Evolutionary conservation across 176 grass and related monocot species (phyloP).

Genomic region (Areca catechu): DNA sequence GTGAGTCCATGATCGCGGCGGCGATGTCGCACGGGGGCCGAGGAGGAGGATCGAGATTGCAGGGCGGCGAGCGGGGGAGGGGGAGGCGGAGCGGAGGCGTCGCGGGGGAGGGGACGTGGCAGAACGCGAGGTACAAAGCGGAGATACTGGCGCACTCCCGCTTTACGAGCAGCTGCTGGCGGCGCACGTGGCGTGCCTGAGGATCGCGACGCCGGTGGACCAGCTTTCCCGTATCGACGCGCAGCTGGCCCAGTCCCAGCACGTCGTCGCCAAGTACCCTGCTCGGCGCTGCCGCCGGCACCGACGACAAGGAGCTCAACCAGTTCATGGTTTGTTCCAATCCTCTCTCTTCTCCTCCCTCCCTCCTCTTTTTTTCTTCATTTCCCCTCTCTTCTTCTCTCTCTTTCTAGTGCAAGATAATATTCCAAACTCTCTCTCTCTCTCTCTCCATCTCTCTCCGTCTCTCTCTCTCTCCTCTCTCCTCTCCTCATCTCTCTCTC

Average conservation of each 20-base stretch:
- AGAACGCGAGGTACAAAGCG: constrained; percentile 11
- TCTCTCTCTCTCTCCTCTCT: no score
- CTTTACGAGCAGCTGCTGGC: constrained; percentile 24
- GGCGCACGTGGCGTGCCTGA: constrained; percentile 22
- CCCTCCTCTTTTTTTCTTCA: background rate
- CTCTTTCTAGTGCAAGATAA: background rate
- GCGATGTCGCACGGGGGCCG: background rate
- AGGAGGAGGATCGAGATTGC: background rate
- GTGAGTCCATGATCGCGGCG: background rate
- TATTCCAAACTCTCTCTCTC: no score
- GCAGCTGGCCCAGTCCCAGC: constrained; percentile 17
- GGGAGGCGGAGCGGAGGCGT: background rate
- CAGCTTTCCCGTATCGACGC: constrained; percentile 24
- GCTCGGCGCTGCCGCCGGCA: background rate
- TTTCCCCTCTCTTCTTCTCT: background rate
- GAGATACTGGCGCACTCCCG: constrained; percentile 11
- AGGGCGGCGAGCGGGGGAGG: background rate
- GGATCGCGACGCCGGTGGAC: constrained; percentile 24
- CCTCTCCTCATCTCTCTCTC: no score
- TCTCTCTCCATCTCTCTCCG: no score
- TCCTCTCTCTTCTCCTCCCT: background rate
- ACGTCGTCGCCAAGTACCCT: constrained; percentile 21
- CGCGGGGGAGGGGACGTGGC: background rate
- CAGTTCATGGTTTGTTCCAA: constrained; percentile 15
- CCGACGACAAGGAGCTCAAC: constrained; percentile 10